Conservation (phyloP, 179 eudicot genomes). For the Spinacia oleracea region DNA sequence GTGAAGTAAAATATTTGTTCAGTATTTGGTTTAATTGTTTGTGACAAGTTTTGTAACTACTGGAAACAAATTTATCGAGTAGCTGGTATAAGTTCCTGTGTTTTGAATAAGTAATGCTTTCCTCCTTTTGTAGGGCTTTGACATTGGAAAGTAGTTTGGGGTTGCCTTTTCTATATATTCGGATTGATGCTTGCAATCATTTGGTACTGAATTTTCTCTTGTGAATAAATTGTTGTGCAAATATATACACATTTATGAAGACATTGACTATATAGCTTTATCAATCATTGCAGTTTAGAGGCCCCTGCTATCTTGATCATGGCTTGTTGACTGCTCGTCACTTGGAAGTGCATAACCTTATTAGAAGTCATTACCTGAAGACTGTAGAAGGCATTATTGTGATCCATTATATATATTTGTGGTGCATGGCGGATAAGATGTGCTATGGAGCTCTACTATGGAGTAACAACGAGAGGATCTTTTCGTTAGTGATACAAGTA, state of each 20-base stretch:
- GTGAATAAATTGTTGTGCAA: background rate
- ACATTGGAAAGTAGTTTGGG: background rate
- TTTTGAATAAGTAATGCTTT: background rate
- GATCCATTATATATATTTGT: background rate
- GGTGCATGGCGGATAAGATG: background rate
- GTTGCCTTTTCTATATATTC: background rate
- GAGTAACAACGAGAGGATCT: background rate
- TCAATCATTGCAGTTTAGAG: conserved; percentile 2
- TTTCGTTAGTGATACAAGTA: conserved; percentile 5
- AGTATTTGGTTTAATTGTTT: background rate
- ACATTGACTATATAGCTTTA: background rate
- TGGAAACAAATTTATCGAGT: background rate
- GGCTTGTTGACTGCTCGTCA: conserved; percentile 4
- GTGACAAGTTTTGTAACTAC: background rate
- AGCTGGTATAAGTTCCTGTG: background rate
- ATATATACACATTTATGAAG: background rate
- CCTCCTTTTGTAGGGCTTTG: background rate
- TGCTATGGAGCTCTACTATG: background rate
- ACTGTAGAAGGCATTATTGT: background rate
- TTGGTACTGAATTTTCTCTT: background rate
- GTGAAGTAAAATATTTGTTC: background rate
- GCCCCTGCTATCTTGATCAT: background rate
- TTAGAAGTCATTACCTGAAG: background rate
- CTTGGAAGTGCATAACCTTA: background rate
- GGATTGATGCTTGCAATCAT: background rate